These are phyloP conservation scores for Colletotrichum cordylinicola DNA, from an alignment of 2,329 filamentous ascomycete genomes.

Conservation along the genomic window DNA sequence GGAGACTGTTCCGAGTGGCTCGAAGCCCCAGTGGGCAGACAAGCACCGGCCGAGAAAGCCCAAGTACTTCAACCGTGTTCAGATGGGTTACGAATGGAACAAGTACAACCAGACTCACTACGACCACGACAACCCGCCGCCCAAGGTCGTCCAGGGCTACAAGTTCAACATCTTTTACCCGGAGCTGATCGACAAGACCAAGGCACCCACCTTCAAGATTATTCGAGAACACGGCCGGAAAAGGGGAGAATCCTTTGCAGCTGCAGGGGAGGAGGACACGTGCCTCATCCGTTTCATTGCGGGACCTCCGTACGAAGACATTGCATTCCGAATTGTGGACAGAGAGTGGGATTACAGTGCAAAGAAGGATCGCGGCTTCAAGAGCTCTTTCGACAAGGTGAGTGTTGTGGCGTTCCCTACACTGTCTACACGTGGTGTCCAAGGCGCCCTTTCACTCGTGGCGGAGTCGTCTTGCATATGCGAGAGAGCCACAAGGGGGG, in stretches of 20 bases:
- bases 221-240: conserved; percentile 90
- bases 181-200: conserved; percentile 92
- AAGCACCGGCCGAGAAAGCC: conserved; percentile 92
- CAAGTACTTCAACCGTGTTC: conserved; percentile 95
- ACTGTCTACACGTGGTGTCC: not conserved
- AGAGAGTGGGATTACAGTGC: conserved; percentile 99
- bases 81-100: conserved; percentile 99
- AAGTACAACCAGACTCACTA: conserved; percentile 99
- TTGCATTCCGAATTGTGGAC: conserved; percentile 96
- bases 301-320: conserved; percentile 93
- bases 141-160: conserved; percentile 98
- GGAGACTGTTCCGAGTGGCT: conserved; percentile 72
- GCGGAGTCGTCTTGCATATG: conserved; percentile 11
- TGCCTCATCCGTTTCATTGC: conserved; percentile 96
- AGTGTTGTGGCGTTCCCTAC: not conserved
- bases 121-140: conserved; percentile 96
- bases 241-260: conserved; percentile 89
- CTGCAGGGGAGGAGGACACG: conserved; percentile 94
- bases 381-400: conserved; percentile 97
- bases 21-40: conserved; percentile 78
- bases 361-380: conserved; percentile 93
- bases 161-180: conserved; percentile 99
- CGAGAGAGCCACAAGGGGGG: not conserved
- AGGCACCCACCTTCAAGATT: conserved; percentile 94
- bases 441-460: not conserved